Conservation (phyloP, 352 stramenopile species). For the Aphanomyces invadans region DNA sequence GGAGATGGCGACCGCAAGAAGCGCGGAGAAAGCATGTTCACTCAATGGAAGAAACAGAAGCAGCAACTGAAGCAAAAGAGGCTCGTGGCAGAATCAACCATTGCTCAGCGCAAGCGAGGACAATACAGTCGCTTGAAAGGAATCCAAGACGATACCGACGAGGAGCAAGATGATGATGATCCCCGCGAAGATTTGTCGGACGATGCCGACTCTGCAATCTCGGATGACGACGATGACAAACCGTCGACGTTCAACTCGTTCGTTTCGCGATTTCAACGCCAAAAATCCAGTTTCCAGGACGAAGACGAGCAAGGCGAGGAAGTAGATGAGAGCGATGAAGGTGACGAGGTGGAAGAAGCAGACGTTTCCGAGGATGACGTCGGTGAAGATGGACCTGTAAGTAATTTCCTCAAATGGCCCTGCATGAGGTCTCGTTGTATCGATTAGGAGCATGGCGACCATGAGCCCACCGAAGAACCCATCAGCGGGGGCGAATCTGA, state of each 20-base stretch:
- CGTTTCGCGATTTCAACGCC: slow-evolving; percentile 52
- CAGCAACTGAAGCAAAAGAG: slow-evolving; percentile 40
- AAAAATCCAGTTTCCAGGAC: slow-evolving; percentile 26
- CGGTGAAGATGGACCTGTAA: slow-evolving; percentile 23
- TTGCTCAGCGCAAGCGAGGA: slow-evolving; percentile 31
- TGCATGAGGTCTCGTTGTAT: neutral
- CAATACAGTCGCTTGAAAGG: slow-evolving; percentile 23
- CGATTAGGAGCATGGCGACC: slow-evolving; percentile 19
- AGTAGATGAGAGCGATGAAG: slow-evolving; percentile 29
- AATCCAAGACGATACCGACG: slow-evolving; percentile 11
- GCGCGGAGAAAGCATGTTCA: slow-evolving; percentile 50
- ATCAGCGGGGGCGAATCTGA: slow-evolving; percentile 19
- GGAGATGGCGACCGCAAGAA: slow-evolving; percentile 8
- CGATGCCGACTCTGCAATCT: slow-evolving; percentile 25
- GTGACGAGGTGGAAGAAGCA: slow-evolving; percentile 21
- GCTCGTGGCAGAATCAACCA: neutral
- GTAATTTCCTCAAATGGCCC: neutral
- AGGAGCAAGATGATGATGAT: slow-evolving; percentile 21
- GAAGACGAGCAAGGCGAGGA: slow-evolving; percentile 36
- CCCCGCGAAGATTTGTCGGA: slow-evolving; percentile 21
- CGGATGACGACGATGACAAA: slow-evolving; percentile 25
- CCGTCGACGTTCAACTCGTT: slow-evolving; percentile 64
- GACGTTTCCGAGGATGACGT: slow-evolving; percentile 2
- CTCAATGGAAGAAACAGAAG: slow-evolving; percentile 62
- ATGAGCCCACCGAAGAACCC: slow-evolving; percentile 26